Evolutionary conservation across 2,329 filamentous ascomycete species (phyloP).

Genomic region (Ambrosiella beaveri): DNA sequence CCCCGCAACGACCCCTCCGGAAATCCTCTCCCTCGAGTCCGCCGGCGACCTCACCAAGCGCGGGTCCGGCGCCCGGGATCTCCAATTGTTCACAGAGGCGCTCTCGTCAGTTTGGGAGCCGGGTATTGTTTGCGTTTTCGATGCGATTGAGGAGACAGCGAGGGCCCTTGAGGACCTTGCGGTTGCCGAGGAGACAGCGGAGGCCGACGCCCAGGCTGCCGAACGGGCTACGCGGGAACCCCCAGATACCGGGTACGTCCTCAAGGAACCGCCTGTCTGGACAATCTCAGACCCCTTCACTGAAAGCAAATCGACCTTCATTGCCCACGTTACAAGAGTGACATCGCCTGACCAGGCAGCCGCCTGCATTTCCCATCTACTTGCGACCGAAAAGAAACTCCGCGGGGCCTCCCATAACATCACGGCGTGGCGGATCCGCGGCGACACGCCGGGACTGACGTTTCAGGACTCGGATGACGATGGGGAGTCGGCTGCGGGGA

Average conservation of each 20-base stretch:
- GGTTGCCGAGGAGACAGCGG: conserved; percentile 13
- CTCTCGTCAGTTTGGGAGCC: conserved; percentile 50
- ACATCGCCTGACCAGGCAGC: conserved; percentile 54
- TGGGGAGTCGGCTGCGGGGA: conserved; percentile 82
- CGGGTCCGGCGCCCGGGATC: conserved; percentile 54
- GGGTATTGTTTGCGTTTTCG: conserved; percentile 73
- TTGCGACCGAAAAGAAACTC: conserved; percentile 68
- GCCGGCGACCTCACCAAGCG: conserved; percentile 49
- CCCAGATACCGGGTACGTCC: conserved; percentile 6
- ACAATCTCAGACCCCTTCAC: conserved; percentile 52
- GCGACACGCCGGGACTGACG: conserved; percentile 31
- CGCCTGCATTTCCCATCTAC: conserved; percentile 53
- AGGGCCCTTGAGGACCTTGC: conserved; percentile 23
- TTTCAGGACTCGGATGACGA: conserved; percentile 87
- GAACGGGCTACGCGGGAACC: conserved; percentile 6
- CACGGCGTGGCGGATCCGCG: conserved; percentile 74
- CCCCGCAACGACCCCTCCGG: conserved; percentile 50
- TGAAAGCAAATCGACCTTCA: conserved; percentile 76
- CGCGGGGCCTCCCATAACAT: conserved; percentile 90
- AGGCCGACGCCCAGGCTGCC: conserved; percentile 7
- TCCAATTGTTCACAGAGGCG: conserved; percentile 51
- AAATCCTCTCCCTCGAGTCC: conserved; percentile 61
- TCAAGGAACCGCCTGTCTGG: conserved; percentile 39
- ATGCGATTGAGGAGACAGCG: conserved; percentile 63
- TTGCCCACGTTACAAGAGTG: conserved; percentile 60